Base-by-base conservation (phyloP, 805 yeast genomes). In the Suhomyces xylopsoci region DNA sequence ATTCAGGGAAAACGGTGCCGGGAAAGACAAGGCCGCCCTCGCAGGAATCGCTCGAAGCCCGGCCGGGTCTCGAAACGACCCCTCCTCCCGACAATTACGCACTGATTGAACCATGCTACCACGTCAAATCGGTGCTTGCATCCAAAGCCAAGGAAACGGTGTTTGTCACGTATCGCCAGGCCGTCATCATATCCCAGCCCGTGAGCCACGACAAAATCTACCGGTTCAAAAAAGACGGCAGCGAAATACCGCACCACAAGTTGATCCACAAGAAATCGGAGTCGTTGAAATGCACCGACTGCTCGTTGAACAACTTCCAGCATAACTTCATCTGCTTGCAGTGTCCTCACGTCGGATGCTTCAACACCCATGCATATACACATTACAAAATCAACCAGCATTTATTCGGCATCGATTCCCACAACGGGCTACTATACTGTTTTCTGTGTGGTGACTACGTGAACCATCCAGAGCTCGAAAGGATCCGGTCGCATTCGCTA, bases 321-420 rank as follows among this genome's bases (percentile, higher is more conserved):
- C 60, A 74, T 22, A 84, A 78, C 60, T 80, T 87, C 77, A 70
- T 74, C 22, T 88, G 96, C 65, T 66, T 88, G 40, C 92, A 87
- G 62, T 88, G 96, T 64, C 87, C 91, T 0, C 83, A 82, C 62
- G 82, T 85, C 51, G 93, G 93, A 1, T 88, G 96, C 63, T 77
- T 81, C 72, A 73, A 75, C 46, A 65, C 71, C 40, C 77, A 73
- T 56, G 71, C 70, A 5, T 58, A 61, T 50, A 51, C 59, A 19
- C 77, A 71, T 58, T 72, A 67, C 52, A 68, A 64, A 55, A 48
- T 60, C 14, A 67, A 64, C 47, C 67, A 65, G 50, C 78, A 74
- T 61, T 56, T 69, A 44, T 72, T 73, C 57, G 75, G 74, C 43
- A 85, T 90, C 38, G 91, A 87, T 66, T 76, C 90, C 2, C 72